A percentile compares a stretch with the other conserved stretches of the same genome.
phyloP scores from a whole-genome alignment of 2,329 filamentous ascomycete species.

The Botryotinia convoluta region DNA sequence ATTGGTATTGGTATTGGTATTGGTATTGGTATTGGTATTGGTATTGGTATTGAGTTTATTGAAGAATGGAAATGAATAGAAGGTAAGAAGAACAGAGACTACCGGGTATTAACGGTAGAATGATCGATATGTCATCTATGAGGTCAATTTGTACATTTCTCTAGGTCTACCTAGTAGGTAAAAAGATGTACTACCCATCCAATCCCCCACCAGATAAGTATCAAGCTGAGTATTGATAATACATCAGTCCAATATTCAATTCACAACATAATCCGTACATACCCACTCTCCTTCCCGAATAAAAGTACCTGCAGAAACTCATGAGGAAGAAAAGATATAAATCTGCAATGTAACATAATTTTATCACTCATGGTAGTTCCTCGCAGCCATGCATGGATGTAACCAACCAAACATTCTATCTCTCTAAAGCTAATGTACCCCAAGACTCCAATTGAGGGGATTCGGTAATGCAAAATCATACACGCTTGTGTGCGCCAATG shows the following conservation, averaged over 20 bases:
- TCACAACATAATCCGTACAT: neutral
- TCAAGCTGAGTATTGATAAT: neutral
- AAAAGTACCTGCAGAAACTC: conserved; percentile 1
- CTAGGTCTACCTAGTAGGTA: neutral
- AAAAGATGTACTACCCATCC: neutral
- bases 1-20: neutral
- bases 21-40: no score
- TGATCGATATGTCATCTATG: neutral
- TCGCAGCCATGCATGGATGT: neutral
- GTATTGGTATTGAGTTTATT: neutral
- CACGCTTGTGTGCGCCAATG: neutral
- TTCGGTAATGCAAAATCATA: neutral
- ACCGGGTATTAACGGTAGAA: neutral
- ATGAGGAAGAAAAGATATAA: neutral
- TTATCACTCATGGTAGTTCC: neutral
- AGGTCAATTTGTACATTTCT: neutral
- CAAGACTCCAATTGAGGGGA: neutral
- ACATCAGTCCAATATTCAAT: neutral
- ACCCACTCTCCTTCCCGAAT: neutral
- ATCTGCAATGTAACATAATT: conserved; percentile 1
- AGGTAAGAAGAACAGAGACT: neutral
- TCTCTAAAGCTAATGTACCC: neutral
- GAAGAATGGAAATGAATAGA: neutral
- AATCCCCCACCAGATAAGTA: neutral
- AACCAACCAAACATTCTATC: neutral